Evolutionary conservation across 805 yeast genomes (phyloP).

Genomic region (Candida golubevii): DNA sequence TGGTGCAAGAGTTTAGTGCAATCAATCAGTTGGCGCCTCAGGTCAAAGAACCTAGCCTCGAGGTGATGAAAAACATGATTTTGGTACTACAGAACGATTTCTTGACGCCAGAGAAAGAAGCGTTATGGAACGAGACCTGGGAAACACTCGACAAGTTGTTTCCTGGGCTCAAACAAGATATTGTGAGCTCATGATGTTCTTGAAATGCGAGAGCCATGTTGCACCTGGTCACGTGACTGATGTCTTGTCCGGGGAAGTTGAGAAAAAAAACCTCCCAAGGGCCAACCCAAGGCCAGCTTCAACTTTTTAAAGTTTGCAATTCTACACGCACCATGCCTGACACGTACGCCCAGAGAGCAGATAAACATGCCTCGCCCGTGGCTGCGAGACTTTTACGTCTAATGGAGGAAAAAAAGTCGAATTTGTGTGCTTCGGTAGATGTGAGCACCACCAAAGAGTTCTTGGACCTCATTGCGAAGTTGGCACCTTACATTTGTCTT

Average conservation of each 20-base stretch:
- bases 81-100: conserved; percentile 32
- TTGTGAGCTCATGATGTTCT: conserved; percentile 1
- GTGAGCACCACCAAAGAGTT: conserved; percentile 78
- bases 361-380: conserved; percentile 66
- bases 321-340: conserved; percentile 1
- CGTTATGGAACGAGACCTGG: conserved; percentile 35
- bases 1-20: conserved; percentile 29
- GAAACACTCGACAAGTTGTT: conserved; percentile 24
- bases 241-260: background rate
- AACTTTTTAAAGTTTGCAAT: background rate
- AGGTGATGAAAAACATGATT: conserved; percentile 39
- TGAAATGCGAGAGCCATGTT: background rate
- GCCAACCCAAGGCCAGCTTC: background rate
- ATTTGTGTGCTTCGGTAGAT: conserved; percentile 92
- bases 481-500: conserved; percentile 89
- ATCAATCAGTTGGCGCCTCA: conserved; percentile 22
- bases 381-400: conserved; percentile 69
- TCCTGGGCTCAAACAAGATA: conserved; percentile 22
- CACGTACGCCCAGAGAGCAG: conserved; percentile 68
- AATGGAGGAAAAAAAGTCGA: conserved; percentile 78
- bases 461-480: conserved; percentile 61
- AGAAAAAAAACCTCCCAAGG: background rate
- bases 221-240: conserved; percentile 7
- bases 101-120: conserved; percentile 19
- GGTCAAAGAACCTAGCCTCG: conserved; percentile 32